Evolutionary conservation across 495 filamentous ascomycete genomes (phyloP).

Genomic region (Podospora didyma): DNA sequence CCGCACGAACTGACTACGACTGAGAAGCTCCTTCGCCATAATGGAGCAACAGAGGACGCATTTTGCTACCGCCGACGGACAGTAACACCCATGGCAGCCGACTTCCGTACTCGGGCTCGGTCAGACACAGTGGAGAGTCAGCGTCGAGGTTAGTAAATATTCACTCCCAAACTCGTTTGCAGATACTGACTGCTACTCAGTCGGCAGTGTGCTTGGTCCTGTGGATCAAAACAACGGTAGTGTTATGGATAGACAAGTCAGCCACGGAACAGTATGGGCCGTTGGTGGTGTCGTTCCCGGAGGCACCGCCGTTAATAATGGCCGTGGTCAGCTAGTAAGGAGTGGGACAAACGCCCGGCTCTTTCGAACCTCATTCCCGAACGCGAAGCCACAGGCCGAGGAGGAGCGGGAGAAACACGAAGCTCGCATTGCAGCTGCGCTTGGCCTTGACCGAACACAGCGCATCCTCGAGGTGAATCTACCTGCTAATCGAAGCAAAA

Average conservation of each 20-base stretch:
- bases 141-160: constrained; percentile 16
- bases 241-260: constrained; percentile 43
- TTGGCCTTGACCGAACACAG: constrained; percentile 69
- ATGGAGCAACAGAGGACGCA: constrained; percentile 57
- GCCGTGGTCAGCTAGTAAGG: constrained; percentile 56
- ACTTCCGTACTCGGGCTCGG: constrained; percentile 20
- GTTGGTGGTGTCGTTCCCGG: constrained; percentile 65
- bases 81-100: constrained; percentile 30
- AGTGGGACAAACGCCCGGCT: constrained; percentile 73
- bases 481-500: constrained; percentile 14
- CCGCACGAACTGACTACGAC: constrained; percentile 53
- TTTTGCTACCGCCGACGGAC: constrained; percentile 52
- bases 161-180: background rate
- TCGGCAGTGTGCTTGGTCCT: constrained; percentile 35
- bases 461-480: constrained; percentile 50
- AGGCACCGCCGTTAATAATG: constrained; percentile 52
- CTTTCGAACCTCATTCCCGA: constrained; percentile 65
- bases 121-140: constrained; percentile 31
- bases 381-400: constrained; percentile 36
- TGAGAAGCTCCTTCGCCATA: constrained; percentile 59
- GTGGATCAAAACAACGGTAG: constrained; percentile 20
- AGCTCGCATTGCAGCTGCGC: constrained; percentile 72
- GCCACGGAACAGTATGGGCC: constrained; percentile 72
- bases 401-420: constrained; percentile 67
- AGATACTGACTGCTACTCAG: constrained; percentile 10